A percentile compares a stretch with the other conserved stretches of the same genome.
Conservation (phyloP, 2,329 filamentous ascomycete species). For the Alternaria sp. region DNA sequence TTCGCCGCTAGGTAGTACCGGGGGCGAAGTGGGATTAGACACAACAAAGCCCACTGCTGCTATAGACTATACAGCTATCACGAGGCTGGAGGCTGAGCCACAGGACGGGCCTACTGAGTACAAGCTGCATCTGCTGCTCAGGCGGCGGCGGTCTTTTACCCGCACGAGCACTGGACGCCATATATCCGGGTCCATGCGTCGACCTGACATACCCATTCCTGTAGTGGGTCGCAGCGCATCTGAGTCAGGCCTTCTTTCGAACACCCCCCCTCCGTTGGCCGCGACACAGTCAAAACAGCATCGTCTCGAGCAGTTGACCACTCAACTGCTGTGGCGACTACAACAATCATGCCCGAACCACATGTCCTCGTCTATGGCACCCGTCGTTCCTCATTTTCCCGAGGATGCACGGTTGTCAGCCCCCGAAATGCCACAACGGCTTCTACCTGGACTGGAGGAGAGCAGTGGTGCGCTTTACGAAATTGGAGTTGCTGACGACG, state of each 20-base stretch:
- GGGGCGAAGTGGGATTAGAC: constrained; percentile 11
- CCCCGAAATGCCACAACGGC: constrained; percentile 62
- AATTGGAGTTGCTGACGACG: constrained; percentile 95
- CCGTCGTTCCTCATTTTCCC: constrained; percentile 78
- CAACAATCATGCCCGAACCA: constrained; percentile 96
- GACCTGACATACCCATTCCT: constrained; percentile 43
- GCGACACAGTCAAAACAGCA: constrained; percentile 79
- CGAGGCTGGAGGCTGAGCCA: constrained; percentile 85
- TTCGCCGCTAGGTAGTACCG: constrained; percentile 18
- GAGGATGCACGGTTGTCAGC: constrained; percentile 70
- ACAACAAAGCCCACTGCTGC: constrained; percentile 11
- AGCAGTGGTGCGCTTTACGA: constrained; percentile 94
- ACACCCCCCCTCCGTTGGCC: constrained; percentile 54
- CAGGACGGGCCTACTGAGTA: constrained; percentile 96
- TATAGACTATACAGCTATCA: constrained; percentile 59
- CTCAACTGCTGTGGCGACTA: constrained; percentile 91
- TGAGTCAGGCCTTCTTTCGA: constrained; percentile 38
- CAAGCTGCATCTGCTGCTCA: constrained; percentile 88
- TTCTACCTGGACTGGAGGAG: constrained; percentile 83
- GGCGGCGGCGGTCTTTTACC: constrained; percentile 77
- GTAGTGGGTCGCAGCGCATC: constrained; percentile 41
- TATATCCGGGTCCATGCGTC: constrained; percentile 62
- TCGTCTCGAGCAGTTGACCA: constrained; percentile 89
- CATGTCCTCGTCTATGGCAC: constrained; percentile 76
- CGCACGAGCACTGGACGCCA: constrained; percentile 72